Evolutionary conservation across 2,329 filamentous ascomycete species (phyloP).

Genomic region (Hymenoscyphus salicellus): DNA sequence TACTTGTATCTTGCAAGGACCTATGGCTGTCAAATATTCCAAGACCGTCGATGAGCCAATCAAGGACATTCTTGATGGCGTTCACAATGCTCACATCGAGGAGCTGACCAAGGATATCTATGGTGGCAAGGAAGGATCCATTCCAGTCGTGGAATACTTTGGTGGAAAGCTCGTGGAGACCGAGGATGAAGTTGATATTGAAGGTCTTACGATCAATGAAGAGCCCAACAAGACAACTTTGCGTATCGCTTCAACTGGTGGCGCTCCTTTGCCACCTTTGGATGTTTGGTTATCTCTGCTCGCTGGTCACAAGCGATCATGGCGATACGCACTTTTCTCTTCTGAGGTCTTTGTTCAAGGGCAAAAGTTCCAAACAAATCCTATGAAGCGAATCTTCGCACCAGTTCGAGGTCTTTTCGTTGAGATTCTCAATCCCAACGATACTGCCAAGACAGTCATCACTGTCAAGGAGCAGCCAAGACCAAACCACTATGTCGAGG

Average conservation of each 20-base stretch:
- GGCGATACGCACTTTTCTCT: constrained; percentile 91
- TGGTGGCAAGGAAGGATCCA: constrained; percentile 64
- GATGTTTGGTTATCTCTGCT: constrained; percentile 87
- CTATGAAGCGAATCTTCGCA: constrained; percentile 85
- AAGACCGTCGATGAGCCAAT: constrained; percentile 89
- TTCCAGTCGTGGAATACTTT: constrained; percentile 91
- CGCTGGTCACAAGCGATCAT: constrained; percentile 80
- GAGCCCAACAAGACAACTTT: constrained; percentile 79
- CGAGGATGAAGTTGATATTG: constrained; percentile 71
- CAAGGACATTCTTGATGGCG: constrained; percentile 87
- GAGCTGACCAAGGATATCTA: constrained; percentile 79
- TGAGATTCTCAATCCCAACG: constrained; percentile 78
- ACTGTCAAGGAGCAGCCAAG: constrained; percentile 82
- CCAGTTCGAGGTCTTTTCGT: constrained; percentile 84
- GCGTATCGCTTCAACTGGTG: constrained; percentile 73
- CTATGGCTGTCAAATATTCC: constrained; percentile 87
- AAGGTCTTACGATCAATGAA: constrained; percentile 80
- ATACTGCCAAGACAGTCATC: constrained; percentile 80
- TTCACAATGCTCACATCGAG: constrained; percentile 85
- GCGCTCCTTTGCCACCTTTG: constrained; percentile 69
- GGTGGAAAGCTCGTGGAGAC: constrained; percentile 78
- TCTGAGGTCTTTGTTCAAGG: constrained; percentile 93
- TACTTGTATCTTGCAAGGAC: constrained; percentile 94
- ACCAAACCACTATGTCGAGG: constrained; percentile 82
- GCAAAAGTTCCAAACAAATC: constrained; percentile 96